Evolutionary conservation across 2,329 filamentous ascomycete species (phyloP).

Genomic region (Aschersonia sp.): DNA sequence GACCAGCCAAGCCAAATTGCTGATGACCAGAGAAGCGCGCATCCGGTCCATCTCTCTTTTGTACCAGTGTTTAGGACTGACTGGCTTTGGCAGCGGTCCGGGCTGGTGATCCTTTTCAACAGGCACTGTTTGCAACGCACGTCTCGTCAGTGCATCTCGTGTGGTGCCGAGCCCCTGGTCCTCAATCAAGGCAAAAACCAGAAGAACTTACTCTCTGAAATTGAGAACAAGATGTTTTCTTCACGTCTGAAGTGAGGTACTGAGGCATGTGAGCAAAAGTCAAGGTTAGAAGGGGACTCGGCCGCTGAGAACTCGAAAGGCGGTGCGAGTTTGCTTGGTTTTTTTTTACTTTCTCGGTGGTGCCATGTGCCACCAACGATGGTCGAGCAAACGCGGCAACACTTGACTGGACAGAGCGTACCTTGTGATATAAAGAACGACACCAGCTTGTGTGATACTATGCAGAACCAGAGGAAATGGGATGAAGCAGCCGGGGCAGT

Average conservation of each 20-base stretch:
- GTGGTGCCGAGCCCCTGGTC: no score
- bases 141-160: background rate
- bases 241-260: no score
- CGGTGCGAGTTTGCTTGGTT: no score
- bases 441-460: background rate
- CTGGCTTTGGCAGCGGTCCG: background rate
- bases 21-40: background rate
- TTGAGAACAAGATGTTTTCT: no score
- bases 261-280: no score
- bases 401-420: background rate
- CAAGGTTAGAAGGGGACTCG: no score
- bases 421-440: background rate
- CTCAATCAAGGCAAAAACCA: no score
- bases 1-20: constrained; percentile 3
- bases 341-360: no score
- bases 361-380: no score
- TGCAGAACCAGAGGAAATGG: background rate
- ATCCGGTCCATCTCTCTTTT: constrained; percentile 1
- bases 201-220: no score
- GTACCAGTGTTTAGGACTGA: background rate
- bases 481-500: background rate
- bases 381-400: background rate
- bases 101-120: background rate
- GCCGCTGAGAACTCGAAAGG: no score
- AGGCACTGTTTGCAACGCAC: constrained; percentile 1